Evolutionary conservation across 352 stramenopile species (phyloP).

Genomic region (Pythium pyrilobum): DNA sequence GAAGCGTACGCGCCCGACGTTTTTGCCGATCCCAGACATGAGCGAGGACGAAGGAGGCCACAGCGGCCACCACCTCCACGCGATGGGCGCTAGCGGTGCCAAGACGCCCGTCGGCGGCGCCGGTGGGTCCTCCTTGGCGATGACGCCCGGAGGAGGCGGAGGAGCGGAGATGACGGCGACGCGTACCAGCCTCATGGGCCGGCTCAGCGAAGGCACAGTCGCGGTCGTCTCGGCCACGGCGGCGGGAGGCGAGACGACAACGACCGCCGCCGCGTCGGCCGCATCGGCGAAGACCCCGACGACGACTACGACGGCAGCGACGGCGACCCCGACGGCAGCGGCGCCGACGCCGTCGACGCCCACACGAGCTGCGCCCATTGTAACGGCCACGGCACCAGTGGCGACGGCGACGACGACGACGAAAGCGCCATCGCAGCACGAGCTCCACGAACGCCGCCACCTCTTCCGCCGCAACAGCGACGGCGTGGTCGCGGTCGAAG

Average conservation of each 20-base stretch:
- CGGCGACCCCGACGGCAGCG: no score
- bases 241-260: no score
- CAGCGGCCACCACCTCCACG: neutral
- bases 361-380: no score
- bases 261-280: no score
- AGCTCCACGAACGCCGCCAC: slow-evolving; percentile 1
- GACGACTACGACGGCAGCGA: no score
- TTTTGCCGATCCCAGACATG: slow-evolving; percentile 62
- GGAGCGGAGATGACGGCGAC: neutral
- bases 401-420: neutral
- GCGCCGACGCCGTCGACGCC: no score
- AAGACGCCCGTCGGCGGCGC: slow-evolving; percentile 1
- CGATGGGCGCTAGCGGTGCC: neutral
- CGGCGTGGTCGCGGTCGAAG: neutral
- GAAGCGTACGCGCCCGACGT: slow-evolving; percentile 53
- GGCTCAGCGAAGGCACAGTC: neutral
- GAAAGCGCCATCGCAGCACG: neutral
- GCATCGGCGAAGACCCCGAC: no score
- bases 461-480: slow-evolving; percentile 16
- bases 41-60: slow-evolving; percentile 11
- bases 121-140: no score
- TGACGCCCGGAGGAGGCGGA: no score
- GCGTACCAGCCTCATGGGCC: neutral
- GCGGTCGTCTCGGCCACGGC: neutral
- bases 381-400: no score